Base-by-base conservation (phyloP, 1,139 yeast species). In the Kodamaea fungicola region DNA sequence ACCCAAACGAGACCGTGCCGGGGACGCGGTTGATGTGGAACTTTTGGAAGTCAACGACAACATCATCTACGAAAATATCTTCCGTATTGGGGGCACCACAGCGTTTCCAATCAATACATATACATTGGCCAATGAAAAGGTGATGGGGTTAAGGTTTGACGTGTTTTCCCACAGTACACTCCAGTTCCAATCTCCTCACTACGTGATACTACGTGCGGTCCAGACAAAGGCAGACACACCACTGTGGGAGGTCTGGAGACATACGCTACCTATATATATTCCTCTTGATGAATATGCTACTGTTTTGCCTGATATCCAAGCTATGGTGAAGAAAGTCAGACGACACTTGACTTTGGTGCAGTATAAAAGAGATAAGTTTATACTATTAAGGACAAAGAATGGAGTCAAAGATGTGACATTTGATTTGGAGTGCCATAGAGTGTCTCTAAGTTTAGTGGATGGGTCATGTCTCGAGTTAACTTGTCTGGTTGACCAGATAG, bases 41-140 rank as follows among this genome's bases (percentile, higher is more conserved):
- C 28, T 37, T 12, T 45, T 61, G 2, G 65, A 61, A 28, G 32
- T 54, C 23, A 53, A 55, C 22, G 66, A 63, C 30, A 60, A 61
- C 44, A 62, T 67, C 10, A 44, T 69, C 13, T 59, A 57, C 37
- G 76, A 70, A 40, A 67, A 66, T 40, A 52, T 69, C 12, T 57
- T 54, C 41, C 42, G 76, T 30, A 52, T 67, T 41, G 67, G 61
- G 3, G 74, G 75, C 3, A 44, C 65, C 23, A 67, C 76, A 0
- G 69, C 71, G 1, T 70, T 70, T 43, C 72, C 74, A 2, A 44
- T 70, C 31, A 65, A 66, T 38, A 51, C 53, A 30, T 43, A 45
- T 23, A 33, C 42, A 8, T 38, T 68, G 32, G 36, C 25, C 16
- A 9, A 21, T 8, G 37, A 39, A 8, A 30, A 33, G 16, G 34